Percentiles rank a stretch among this genome's conserved stretches.
Conservation (phyloP, 2,329 filamentous ascomycete genomes). For the Exophiala sp. region DNA sequence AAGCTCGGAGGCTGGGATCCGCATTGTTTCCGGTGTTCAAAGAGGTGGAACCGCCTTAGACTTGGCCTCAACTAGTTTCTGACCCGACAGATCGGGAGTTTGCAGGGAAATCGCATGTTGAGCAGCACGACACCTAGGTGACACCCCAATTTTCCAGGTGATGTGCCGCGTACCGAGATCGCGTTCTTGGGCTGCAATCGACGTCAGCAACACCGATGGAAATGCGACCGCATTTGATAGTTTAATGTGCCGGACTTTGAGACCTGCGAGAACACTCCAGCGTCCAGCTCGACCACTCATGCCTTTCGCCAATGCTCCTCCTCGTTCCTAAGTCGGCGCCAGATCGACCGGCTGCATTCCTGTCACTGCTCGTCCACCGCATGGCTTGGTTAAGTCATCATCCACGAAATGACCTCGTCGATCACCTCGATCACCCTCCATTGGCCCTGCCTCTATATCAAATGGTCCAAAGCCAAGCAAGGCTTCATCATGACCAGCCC, state of each 20-base stretch:
- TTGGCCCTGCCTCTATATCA: not conserved
- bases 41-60: not conserved
- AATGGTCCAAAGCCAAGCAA: not conserved
- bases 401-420: too few species aligned
- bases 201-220: not conserved
- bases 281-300: not conserved
- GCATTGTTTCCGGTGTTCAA: not conserved
- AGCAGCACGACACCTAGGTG: not conserved
- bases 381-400: too few species aligned
- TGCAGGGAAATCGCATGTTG: constrained; percentile 8
- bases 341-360: constrained; percentile 17
- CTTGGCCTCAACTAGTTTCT: constrained; percentile 4
- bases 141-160: not conserved
- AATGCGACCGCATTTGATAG: not conserved
- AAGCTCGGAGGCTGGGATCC: not conserved
- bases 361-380: not conserved
- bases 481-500: not conserved
- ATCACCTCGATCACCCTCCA: too few species aligned
- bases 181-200: constrained; percentile 13
- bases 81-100: constrained; percentile 10
- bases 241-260: not conserved
- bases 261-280: not conserved
- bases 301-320: not conserved
- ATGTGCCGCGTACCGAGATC: constrained; percentile 10
- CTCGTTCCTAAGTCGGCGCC: constrained; percentile 2